Evolutionary conservation across 495 filamentous ascomycete genomes (phyloP).

Genomic region (Lepidopterella palustris): DNA sequence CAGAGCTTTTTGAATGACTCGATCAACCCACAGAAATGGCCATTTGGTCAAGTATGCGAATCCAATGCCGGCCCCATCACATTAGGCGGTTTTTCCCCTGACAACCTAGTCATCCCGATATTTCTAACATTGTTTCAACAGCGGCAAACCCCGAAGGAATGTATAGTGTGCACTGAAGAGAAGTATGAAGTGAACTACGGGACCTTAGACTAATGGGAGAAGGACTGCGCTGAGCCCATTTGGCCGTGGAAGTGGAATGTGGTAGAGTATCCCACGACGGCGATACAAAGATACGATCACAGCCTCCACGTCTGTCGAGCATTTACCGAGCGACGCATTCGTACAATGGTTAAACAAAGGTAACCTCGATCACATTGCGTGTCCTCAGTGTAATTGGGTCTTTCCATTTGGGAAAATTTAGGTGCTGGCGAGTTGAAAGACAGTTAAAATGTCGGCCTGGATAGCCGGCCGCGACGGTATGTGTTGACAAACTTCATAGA

Average conservation of each 20-base stretch:
- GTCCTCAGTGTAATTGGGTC: conserved; percentile 2
- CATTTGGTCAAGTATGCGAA: background rate
- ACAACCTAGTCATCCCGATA: background rate
- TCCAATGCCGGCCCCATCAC: background rate
- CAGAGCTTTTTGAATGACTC: background rate
- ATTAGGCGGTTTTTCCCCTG: background rate
- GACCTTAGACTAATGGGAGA: background rate
- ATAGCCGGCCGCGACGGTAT: too few species aligned
- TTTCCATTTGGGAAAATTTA: background rate
- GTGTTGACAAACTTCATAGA: background rate
- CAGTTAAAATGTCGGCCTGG: background rate
- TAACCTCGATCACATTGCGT: conserved; percentile 1
- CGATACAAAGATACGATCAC: background rate
- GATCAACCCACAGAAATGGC: background rate
- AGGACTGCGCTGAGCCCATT: background rate
- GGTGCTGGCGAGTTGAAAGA: background rate
- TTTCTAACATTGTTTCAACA: conserved; percentile 1
- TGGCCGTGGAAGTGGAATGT: conserved; percentile 7
- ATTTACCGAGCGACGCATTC: background rate
- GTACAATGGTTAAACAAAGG: background rate
- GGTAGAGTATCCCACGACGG: background rate
- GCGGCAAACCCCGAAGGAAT: conserved; percentile 1
- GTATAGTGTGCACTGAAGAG: conserved; percentile 8
- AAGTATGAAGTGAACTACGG: conserved; percentile 8
- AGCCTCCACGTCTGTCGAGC: conserved; percentile 6